phyloP scores from a whole-genome alignment of 2,329 filamentous ascomycete species.

The Xylariaceae sp. region DNA sequence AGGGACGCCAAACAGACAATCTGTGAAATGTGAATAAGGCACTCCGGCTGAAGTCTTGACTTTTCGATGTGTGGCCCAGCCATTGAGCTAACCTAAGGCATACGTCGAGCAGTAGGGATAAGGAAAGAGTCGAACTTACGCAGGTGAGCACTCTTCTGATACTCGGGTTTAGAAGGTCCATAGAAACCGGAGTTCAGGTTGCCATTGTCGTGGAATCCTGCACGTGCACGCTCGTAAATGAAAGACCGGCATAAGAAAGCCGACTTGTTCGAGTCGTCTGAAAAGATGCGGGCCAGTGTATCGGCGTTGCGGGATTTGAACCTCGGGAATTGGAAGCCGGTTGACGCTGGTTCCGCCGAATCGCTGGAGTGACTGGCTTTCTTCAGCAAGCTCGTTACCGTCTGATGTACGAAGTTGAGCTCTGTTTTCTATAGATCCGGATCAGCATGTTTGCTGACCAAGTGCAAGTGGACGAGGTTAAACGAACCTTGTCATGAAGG shows the following conservation, averaged over 20 bases:
- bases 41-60: too few species aligned
- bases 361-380: constrained; percentile 28
- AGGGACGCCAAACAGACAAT: constrained; percentile 64
- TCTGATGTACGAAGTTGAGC: constrained; percentile 45
- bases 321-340: constrained; percentile 23
- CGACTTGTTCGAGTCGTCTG: constrained; percentile 47
- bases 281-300: constrained; percentile 43
- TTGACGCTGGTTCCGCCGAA: constrained; percentile 31
- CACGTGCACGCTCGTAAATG: constrained; percentile 56
- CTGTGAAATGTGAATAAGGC: background rate
- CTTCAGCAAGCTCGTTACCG: constrained; percentile 43
- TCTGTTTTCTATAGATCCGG: constrained; percentile 34
- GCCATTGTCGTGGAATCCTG: constrained; percentile 19
- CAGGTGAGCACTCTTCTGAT: constrained; percentile 66
- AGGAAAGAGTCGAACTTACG: constrained; percentile 25
- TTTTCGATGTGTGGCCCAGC: too few species aligned
- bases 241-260: constrained; percentile 62
- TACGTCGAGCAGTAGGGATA: too few species aligned
- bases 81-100: too few species aligned
- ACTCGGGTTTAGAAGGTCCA: constrained; percentile 38
- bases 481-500: constrained; percentile 37
- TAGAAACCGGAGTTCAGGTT: constrained; percentile 9
- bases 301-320: constrained; percentile 43
- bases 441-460: background rate
- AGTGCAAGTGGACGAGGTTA: background rate